Percentiles rank a stretch among this genome's conserved stretches.
Evolutionary conservation across 2,329 filamentous ascomycete genomes (phyloP).

Genomic region (Aspergillus quadricinctus): DNA sequence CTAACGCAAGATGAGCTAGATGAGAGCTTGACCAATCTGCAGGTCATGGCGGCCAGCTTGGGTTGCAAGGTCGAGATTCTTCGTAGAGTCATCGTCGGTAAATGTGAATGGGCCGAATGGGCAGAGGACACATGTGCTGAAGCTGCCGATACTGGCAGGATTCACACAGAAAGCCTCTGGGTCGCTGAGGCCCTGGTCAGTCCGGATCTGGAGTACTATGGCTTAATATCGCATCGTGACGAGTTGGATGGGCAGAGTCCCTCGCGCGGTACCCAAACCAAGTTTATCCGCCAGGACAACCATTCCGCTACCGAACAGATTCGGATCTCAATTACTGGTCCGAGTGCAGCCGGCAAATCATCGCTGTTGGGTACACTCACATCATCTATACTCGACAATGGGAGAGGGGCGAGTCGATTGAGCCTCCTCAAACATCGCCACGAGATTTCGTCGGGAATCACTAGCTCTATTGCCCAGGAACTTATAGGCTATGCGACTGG

Average conservation of each 20-base stretch:
- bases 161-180: constrained; percentile 59
- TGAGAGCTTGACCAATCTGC: constrained; percentile 79
- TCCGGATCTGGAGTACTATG: constrained; percentile 56
- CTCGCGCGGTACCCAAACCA: constrained; percentile 1
- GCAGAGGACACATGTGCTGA: constrained; percentile 23
- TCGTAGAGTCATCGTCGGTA: constrained; percentile 77
- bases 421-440: constrained; percentile 89
- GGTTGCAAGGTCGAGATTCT: constrained; percentile 81
- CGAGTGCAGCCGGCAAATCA: constrained; percentile 89
- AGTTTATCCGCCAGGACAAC: constrained; percentile 16
- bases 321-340: constrained; percentile 79
- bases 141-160: constrained; percentile 21
- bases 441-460: constrained; percentile 85
- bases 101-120: constrained; percentile 60
- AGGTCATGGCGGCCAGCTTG: constrained; percentile 86
- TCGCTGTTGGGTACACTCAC: constrained; percentile 83
- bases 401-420: constrained; percentile 80
- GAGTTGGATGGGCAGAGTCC: background rate
- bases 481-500: constrained; percentile 70
- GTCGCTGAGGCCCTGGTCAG: constrained; percentile 88
- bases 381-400: constrained; percentile 85
- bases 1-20: constrained; percentile 86
- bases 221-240: constrained; percentile 12
- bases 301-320: constrained; percentile 66
- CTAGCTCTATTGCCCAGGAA: constrained; percentile 91